Base-by-base conservation (phyloP, 805 yeast genomes). In the Candida morakotiae region DNA sequence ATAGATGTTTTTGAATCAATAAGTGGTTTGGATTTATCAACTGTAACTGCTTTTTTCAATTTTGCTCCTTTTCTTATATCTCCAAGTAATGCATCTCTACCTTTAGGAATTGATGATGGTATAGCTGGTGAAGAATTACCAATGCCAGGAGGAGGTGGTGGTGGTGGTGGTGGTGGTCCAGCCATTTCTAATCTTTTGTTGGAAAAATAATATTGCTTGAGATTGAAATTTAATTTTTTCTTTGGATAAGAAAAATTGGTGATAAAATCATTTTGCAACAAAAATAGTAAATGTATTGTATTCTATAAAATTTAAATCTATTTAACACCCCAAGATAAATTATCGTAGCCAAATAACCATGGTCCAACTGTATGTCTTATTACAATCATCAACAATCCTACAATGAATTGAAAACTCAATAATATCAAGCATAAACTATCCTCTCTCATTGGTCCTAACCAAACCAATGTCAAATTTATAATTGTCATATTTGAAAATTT, bases 361-460 rank as follows among this genome's bases (percentile, higher is more conserved):
- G 87, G 84, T 0, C 95, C 98, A 10, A 87, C 64, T 1, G 87
- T 73, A 59, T 93, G 98, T 57, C 99, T 77, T 9, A 77, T 74
- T 1, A 73, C 55, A 4, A 91, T 67, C 56, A 91, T 86, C 2
- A 58, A 19, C 4, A 86, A 40, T 0, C 98, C 97, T 33, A 82
- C 56, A 0, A 58, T 34, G 31, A 85, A 75, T 56, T 93, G 98
- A 10, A 80, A 47, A 0, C 49, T 48, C 49, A 93, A 52, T 11
- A 93, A 69, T 4, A 72, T 49, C 16, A 62, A 40, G 45, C 97
- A 84, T 38, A 93, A 65, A 16, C 55, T 64, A 54, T 86, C 96
- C 59, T 93, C 99, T 40, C 89, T 71, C 69, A 84, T 56, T 4
- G 98, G 97, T 1, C 98, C 98, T 29, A 82, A 68, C 85, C 88